Evolutionary conservation across 768 basidiomycete genomes (phyloP).

Genomic region (Hortiboletus campestris): DNA sequence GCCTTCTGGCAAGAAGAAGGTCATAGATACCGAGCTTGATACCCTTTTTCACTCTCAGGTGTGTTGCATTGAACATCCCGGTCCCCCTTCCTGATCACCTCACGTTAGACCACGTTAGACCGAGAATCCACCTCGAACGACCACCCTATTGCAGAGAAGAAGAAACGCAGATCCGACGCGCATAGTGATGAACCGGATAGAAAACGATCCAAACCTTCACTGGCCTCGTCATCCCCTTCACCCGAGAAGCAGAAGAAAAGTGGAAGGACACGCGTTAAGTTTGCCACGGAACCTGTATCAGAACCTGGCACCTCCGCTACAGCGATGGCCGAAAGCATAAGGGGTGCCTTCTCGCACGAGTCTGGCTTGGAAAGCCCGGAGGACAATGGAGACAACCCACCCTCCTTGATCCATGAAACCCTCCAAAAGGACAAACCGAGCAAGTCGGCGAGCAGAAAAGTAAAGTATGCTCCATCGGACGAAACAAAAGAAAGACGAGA

Average conservation of each 20-base stretch:
- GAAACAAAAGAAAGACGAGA: constrained; percentile 77
- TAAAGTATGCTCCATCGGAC: constrained; percentile 56
- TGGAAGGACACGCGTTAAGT: constrained; percentile 4
- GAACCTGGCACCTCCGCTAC: neutral
- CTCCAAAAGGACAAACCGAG: constrained; percentile 32
- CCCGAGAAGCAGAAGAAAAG: constrained; percentile 14
- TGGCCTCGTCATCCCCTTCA: constrained; percentile 19
- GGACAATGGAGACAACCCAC: constrained; percentile 32
- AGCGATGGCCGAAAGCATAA: neutral
- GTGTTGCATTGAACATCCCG: constrained; percentile 17
- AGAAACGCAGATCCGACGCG: constrained; percentile 13
- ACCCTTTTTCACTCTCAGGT: constrained; percentile 58
- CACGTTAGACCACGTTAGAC: constrained; percentile 5
- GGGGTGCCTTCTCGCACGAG: constrained; percentile 12
- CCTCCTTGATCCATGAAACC: constrained; percentile 65
- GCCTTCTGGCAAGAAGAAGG: constrained; percentile 35
- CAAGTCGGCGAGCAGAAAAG: constrained; percentile 30
- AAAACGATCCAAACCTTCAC: constrained; percentile 20
- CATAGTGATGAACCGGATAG: constrained; percentile 12
- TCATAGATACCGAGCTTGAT: constrained; percentile 61
- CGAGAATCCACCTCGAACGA: constrained; percentile 3
- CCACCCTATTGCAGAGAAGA: neutral
- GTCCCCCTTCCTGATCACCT: constrained; percentile 5
- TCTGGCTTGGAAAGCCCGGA: constrained; percentile 33
- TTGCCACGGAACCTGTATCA: neutral